Conservation (phyloP, 2,329 filamentous ascomycete species). For the Orbilia blumenaviensis region DNA sequence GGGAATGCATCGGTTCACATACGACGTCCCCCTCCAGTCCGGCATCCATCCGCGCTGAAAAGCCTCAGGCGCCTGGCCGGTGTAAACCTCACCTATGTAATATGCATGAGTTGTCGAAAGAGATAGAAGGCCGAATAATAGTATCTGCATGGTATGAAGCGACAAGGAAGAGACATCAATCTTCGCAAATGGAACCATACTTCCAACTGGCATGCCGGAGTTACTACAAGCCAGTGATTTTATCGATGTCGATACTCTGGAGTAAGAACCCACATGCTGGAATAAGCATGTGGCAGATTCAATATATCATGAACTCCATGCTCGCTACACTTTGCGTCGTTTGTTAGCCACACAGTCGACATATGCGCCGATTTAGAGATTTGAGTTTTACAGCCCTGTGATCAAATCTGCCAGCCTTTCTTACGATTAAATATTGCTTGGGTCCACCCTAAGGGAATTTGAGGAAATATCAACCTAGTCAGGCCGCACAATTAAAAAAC, state of each 20-base stretch:
- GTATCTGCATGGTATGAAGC: background rate
- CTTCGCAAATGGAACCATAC: background rate
- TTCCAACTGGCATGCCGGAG: background rate
- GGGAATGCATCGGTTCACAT: background rate
- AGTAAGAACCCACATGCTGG: background rate
- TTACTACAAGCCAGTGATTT: background rate
- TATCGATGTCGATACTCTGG: background rate
- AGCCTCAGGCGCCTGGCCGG: background rate
- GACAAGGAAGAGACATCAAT: background rate
- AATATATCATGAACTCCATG: background rate
- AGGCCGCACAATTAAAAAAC: no score
- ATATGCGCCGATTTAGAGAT: background rate
- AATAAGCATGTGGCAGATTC: background rate
- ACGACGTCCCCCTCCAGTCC: conserved; percentile 7
- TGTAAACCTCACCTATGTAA: conserved; percentile 13
- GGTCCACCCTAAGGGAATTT: no score
- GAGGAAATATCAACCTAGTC: background rate
- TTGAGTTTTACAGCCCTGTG: background rate
- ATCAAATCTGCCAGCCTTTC: no score
- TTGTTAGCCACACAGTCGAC: background rate
- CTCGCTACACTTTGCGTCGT: background rate
- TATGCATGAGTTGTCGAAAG: conserved; percentile 9
- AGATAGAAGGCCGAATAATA: conserved; percentile 7
- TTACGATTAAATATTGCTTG: no score
- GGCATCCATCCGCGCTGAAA: conserved; percentile 20